Conservation (phyloP, 805 yeast species). For the Yamadazyma nakazawae region DNA sequence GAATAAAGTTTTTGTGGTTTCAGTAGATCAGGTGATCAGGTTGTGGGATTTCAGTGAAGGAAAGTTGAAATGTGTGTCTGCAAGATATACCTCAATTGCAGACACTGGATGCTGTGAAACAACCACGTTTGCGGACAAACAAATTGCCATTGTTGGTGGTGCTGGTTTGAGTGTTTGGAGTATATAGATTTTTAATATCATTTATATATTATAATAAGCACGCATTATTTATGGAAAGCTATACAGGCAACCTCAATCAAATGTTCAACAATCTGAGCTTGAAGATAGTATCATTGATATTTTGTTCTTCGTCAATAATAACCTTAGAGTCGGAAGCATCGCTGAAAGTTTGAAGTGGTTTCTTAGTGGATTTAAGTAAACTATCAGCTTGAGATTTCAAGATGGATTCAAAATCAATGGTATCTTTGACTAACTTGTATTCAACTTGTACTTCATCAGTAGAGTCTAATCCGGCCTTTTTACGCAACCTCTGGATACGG, state of each 20-base stretch:
- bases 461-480: conserved; percentile 90
- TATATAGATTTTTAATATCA: background rate
- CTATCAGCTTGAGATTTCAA: conserved; percentile 63
- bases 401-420: conserved; percentile 60
- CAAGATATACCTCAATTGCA: conserved; percentile 74
- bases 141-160: conserved; percentile 63
- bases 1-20: conserved; percentile 47
- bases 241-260: conserved; percentile 21
- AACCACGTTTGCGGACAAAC: conserved; percentile 19
- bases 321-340: conserved; percentile 42
- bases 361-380: conserved; percentile 73
- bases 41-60: conserved; percentile 50
- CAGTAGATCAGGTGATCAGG: conserved; percentile 80
- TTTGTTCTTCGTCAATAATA: conserved; percentile 86
- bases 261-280: conserved; percentile 73
- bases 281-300: conserved; percentile 70
- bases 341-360: conserved; percentile 50
- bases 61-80: conserved; percentile 26
- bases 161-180: conserved; percentile 69
- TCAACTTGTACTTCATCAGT: conserved; percentile 93
- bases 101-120: conserved; percentile 79
- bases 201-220: background rate
- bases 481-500: conserved; percentile 96
- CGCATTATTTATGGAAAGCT: background rate
- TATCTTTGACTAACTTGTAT: conserved; percentile 63